These are phyloP conservation scores for Kurtzmaniella quercitrusa DNA, from an alignment of 1,139 yeast genomes.

Conservation along the genomic window DNA sequence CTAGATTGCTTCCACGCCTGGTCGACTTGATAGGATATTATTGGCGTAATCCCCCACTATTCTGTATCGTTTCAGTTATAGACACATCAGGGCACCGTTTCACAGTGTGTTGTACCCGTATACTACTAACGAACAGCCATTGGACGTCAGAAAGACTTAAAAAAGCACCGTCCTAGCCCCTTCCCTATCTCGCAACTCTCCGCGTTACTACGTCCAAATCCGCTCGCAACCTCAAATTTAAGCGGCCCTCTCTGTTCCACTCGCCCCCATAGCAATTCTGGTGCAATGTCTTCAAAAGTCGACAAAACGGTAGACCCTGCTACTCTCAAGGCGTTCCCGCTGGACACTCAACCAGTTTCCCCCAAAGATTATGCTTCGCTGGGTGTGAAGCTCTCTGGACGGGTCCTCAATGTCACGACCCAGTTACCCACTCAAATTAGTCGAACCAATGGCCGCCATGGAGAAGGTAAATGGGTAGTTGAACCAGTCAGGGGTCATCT, in stretches of 20 bases:
- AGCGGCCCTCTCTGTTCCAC: neutral
- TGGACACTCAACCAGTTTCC: neutral
- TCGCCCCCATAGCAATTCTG: neutral
- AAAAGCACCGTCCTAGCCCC: no score
- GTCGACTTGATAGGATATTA: no score
- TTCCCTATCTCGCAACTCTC: no score
- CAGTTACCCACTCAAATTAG: slow-evolving; percentile 61
- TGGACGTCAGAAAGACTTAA: no score
- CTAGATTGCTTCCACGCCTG: no score
- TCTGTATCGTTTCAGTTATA: no score
- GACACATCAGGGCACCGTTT: no score
- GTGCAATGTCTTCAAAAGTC: slow-evolving; percentile 1
- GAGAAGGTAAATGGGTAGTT: slow-evolving; percentile 42
- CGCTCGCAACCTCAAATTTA: no score
- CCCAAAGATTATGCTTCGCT: slow-evolving; percentile 1
- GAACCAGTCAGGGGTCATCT: slow-evolving; percentile 77
- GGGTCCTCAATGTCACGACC: slow-evolving; percentile 67
- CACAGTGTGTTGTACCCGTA: no score
- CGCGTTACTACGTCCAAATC: no score
- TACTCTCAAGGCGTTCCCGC: neutral
- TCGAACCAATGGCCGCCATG: slow-evolving; percentile 30
- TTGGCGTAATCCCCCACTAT: no score
- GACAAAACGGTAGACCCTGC: slow-evolving; percentile 18
- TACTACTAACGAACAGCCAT: no score
- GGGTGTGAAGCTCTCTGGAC: slow-evolving; percentile 47